phyloP scores from a whole-genome alignment of 2,329 filamentous ascomycete species.

The Stagonosporopsis rhizophila region DNA sequence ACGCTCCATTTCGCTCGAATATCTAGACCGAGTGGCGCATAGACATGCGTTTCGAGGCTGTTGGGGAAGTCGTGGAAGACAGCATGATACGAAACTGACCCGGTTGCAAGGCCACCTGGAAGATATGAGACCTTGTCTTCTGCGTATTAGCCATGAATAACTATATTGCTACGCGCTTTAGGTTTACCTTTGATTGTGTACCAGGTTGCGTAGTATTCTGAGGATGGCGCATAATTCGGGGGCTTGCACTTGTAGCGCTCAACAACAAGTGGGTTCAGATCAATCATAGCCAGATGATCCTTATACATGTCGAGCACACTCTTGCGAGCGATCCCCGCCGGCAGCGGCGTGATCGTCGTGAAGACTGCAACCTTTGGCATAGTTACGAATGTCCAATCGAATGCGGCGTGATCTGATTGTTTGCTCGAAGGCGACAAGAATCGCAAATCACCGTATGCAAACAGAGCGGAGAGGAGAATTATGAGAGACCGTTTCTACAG shows the following conservation, averaged over 20 bases:
- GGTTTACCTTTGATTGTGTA: slow-evolving; percentile 61
- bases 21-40: slow-evolving; percentile 81
- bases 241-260: slow-evolving; percentile 72
- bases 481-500: slow-evolving; percentile 26
- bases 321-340: slow-evolving; percentile 69
- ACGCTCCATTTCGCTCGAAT: slow-evolving; percentile 81
- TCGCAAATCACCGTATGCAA: neutral
- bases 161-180: neutral
- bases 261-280: slow-evolving; percentile 83
- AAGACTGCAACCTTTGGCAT: slow-evolving; percentile 77
- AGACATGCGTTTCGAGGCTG: slow-evolving; percentile 82
- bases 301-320: slow-evolving; percentile 79
- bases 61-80: slow-evolving; percentile 78
- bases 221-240: slow-evolving; percentile 69
- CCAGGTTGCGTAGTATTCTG: slow-evolving; percentile 78
- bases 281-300: slow-evolving; percentile 82
- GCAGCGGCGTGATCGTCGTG: slow-evolving; percentile 81
- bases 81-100: slow-evolving; percentile 77
- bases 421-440: slow-evolving; percentile 6
- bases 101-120: slow-evolving; percentile 68
- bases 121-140: slow-evolving; percentile 76
- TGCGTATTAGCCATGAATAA: slow-evolving; percentile 10
- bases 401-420: slow-evolving; percentile 1
- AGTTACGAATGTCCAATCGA: slow-evolving; percentile 24
- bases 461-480: slow-evolving; percentile 15